phyloP scores from a whole-genome alignment of 768 basidiomycete species.

The Tricholoma bakamatsutake region DNA sequence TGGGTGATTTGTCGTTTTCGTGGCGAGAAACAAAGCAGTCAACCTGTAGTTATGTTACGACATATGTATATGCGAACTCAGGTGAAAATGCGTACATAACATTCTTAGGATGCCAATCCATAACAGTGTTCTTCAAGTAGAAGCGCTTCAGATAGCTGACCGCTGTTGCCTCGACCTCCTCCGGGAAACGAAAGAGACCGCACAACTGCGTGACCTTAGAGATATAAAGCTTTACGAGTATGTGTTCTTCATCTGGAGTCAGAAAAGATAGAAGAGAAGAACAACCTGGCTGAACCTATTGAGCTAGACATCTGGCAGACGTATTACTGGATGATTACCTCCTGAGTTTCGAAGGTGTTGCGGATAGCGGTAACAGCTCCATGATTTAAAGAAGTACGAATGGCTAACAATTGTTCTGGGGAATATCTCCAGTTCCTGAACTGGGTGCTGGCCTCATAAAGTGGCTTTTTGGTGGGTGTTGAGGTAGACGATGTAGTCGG shows the following conservation, averaged over 20 bases:
- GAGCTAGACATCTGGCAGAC: constrained; percentile 14
- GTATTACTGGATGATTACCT: constrained; percentile 40
- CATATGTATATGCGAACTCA: background rate
- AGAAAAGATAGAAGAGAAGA: constrained; percentile 72
- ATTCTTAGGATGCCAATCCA: constrained; percentile 99
- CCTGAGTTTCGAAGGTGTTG: constrained; percentile 70
- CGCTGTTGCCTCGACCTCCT: constrained; percentile 91
- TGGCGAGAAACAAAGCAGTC: constrained; percentile 90
- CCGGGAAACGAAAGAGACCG: constrained; percentile 80
- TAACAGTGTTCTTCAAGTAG: constrained; percentile 95
- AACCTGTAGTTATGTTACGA: constrained; percentile 50
- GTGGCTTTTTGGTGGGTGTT: constrained; percentile 27
- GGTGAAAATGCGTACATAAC: constrained; percentile 70
- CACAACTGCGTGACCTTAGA: constrained; percentile 84
- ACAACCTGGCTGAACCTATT: constrained; percentile 55
- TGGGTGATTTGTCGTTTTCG: constrained; percentile 95
- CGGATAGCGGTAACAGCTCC: constrained; percentile 75
- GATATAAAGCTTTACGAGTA: constrained; percentile 86
- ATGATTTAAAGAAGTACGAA: constrained; percentile 64
- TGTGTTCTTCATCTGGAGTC: constrained; percentile 73
- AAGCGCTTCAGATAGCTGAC: constrained; percentile 92
- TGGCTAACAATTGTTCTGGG: constrained; percentile 48
- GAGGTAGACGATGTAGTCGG: background rate
- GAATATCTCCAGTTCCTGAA: constrained; percentile 90
- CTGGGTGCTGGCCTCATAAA: constrained; percentile 79